Conservation (phyloP, 164 flowering plant genomes). For the Macadamia tetraphylla region DNA sequence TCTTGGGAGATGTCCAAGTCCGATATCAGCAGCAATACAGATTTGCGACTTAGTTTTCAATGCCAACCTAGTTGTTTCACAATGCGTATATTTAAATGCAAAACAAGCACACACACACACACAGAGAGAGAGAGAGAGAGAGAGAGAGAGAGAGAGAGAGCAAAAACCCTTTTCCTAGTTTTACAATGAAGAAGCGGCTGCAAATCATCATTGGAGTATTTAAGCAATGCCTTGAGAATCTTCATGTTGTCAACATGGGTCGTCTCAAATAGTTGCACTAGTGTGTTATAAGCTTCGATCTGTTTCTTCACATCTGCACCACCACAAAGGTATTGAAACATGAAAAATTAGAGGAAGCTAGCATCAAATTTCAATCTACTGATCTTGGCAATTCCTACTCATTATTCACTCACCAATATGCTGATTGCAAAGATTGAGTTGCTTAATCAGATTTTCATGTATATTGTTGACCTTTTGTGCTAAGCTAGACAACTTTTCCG, state of each 20-base stretch:
- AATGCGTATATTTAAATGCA: too few species aligned
- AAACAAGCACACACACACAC: too few species aligned
- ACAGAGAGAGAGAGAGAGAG: not conserved
- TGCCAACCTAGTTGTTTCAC: constrained; percentile 2
- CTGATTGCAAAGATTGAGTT: too few species aligned
- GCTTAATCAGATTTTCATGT: too few species aligned
- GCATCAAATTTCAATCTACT: too few species aligned
- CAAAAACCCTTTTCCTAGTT: constrained; percentile 39
- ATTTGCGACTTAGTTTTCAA: constrained; percentile 21
- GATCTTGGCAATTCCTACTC: too few species aligned
- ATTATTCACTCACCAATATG: too few species aligned
- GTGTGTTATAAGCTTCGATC: constrained; percentile 35
- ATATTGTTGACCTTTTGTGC: not conserved
- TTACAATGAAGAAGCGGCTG: constrained; percentile 39
- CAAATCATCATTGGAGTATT: constrained; percentile 27
- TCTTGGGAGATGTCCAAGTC: constrained; percentile 18
- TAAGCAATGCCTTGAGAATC: constrained; percentile 48
- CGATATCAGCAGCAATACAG: constrained; percentile 18
- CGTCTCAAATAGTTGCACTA: constrained; percentile 36
- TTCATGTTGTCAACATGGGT: constrained; percentile 68
- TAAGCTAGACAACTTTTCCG: not conserved
- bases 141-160: not conserved
- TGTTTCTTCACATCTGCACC: constrained; percentile 49
- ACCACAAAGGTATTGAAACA: not conserved
- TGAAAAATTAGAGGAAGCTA: too few species aligned